A percentile compares a stretch with the other conserved stretches of the same genome.
These are phyloP conservation scores for Leishmania aethiopica DNA, from an alignment of 208 protist species.

Conservation along the genomic window DNA sequence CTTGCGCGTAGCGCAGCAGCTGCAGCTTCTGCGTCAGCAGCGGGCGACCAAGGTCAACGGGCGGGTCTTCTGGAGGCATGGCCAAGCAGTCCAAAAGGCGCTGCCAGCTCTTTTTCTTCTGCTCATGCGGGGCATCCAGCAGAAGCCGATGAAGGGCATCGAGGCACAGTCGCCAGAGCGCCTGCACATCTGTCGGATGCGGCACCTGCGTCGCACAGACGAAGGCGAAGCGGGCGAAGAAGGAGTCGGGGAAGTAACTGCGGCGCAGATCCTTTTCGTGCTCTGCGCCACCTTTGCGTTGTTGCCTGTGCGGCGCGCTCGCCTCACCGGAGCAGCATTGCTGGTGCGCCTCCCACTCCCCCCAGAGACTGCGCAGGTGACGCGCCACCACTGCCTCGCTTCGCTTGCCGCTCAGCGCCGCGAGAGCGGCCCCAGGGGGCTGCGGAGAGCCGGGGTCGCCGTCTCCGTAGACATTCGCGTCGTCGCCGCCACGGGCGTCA, in stretches of 20 bases:
- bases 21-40: constrained; percentile 86
- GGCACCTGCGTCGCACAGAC: constrained; percentile 38
- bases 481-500: not conserved
- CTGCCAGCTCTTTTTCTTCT: constrained; percentile 17
- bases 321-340: constrained; percentile 8
- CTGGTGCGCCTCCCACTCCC: constrained; percentile 23
- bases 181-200: constrained; percentile 33
- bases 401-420: not conserved
- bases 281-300: not conserved
- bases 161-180: constrained; percentile 52
- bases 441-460: not conserved
- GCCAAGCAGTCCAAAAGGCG: constrained; percentile 44
- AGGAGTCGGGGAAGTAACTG: constrained; percentile 76
- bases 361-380: constrained; percentile 21
- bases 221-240: constrained; percentile 74
- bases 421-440: not conserved
- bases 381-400: constrained; percentile 15
- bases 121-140: not conserved
- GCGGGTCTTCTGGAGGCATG: constrained; percentile 32
- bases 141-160: constrained; percentile 33
- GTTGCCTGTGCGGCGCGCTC: not conserved
- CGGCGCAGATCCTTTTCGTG: constrained; percentile 43
- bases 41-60: constrained; percentile 43
- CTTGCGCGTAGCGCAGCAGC: constrained; percentile 63
- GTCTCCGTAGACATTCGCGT: not conserved